phyloP scores from a whole-genome alignment of 1,284 basidiomycete genomes.

The Moesziomyces antarcticus region DNA sequence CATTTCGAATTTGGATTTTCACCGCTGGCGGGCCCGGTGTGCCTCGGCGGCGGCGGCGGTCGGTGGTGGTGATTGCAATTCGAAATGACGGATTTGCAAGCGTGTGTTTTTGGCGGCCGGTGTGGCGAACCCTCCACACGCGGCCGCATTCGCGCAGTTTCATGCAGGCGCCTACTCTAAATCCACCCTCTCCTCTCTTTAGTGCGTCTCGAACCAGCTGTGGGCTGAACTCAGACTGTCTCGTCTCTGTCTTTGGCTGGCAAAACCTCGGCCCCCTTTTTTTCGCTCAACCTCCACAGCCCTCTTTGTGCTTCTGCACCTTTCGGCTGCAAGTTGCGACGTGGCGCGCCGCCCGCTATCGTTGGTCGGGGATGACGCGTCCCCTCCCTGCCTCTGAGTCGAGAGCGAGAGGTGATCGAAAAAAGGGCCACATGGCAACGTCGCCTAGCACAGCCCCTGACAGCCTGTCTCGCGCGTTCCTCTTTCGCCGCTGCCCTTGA shows the following conservation, averaged over 20 bases:
- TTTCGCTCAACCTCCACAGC: not conserved
- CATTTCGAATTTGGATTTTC: too few species aligned
- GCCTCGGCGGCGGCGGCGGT: too few species aligned
- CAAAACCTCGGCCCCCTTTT: not conserved
- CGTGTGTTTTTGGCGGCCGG: too few species aligned
- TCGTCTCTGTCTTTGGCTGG: too few species aligned
- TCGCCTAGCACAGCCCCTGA: slow-evolving; percentile 5
- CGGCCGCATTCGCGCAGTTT: not conserved
- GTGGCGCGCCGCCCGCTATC: not conserved
- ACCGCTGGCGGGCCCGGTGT: too few species aligned
- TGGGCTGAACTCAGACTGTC: too few species aligned
- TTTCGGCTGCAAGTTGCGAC: slow-evolving; percentile 4
- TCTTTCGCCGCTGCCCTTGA: too few species aligned
- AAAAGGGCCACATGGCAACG: not conserved
- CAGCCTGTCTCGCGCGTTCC: too few species aligned
- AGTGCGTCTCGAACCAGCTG: too few species aligned
- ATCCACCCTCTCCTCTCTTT: slow-evolving; percentile 1
- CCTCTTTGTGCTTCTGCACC: slow-evolving; percentile 12
- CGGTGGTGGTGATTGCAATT: too few species aligned
- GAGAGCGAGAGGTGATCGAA: slow-evolving; percentile 5
- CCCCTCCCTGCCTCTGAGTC: not conserved
- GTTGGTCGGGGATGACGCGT: slow-evolving; percentile 14
- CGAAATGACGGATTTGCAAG: too few species aligned
- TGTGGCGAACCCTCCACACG: not conserved
- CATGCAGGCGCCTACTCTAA: slow-evolving; percentile 2